Conservation (phyloP, 2,329 filamentous ascomycete genomes). For the Cytospora chrysosperma region DNA sequence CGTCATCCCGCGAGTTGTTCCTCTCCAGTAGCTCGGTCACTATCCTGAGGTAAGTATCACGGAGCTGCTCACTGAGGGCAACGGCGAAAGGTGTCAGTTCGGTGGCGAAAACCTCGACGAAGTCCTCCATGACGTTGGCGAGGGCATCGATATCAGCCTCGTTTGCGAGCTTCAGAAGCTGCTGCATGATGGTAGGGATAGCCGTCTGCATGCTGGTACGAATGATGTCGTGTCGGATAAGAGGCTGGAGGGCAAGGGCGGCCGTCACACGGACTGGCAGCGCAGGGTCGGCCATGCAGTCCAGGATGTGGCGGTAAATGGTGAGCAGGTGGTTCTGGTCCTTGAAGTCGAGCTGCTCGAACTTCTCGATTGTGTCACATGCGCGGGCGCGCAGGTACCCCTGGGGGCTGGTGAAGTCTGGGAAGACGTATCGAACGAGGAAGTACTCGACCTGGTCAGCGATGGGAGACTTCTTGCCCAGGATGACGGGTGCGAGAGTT, state of each 20-base stretch:
- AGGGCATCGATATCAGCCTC: slow-evolving; percentile 97
- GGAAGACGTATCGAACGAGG: slow-evolving; percentile 96
- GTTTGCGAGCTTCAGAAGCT: slow-evolving; percentile 93
- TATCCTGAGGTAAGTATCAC: slow-evolving; percentile 94
- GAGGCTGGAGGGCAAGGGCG: slow-evolving; percentile 86
- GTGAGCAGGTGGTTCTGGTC: slow-evolving; percentile 92
- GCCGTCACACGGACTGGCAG: slow-evolving; percentile 93
- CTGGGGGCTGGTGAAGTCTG: slow-evolving; percentile 89
- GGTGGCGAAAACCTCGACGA: slow-evolving; percentile 96
- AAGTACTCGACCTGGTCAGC: slow-evolving; percentile 98
- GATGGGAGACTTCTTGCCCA: slow-evolving; percentile 98
- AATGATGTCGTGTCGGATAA: slow-evolving; percentile 94
- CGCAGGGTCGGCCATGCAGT: slow-evolving; percentile 93
- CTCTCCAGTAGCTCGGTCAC: slow-evolving; percentile 88
- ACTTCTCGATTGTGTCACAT: slow-evolving; percentile 97
- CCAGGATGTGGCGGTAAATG: slow-evolving; percentile 94
- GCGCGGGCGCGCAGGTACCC: slow-evolving; percentile 92
- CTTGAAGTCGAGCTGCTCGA: slow-evolving; percentile 95
- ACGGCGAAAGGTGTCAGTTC: slow-evolving; percentile 97
- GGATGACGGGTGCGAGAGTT: slow-evolving; percentile 86
- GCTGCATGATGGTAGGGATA: slow-evolving; percentile 99
- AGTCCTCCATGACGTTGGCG: slow-evolving; percentile 99
- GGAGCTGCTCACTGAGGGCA: slow-evolving; percentile 89
- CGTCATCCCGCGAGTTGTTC: slow-evolving; percentile 73
- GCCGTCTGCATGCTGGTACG: slow-evolving; percentile 94